phyloP scores from a whole-genome alignment of 148 eudicot species.

The Limonium bicolor region DNA sequence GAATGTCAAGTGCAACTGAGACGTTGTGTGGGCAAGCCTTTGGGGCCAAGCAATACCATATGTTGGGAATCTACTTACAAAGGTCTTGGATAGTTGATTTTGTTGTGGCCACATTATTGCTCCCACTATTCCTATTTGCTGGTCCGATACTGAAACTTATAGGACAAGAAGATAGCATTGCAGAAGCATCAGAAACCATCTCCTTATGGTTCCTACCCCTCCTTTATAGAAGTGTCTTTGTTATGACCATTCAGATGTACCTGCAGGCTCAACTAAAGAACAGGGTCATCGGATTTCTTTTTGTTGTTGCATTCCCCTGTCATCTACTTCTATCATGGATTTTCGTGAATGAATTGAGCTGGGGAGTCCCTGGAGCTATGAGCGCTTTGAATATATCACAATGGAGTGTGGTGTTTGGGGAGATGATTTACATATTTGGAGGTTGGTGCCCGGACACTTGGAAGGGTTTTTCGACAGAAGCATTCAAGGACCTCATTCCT shows the following conservation, averaged over 20 bases:
- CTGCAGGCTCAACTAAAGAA: conserved; percentile 65
- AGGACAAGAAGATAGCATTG: conserved; percentile 27
- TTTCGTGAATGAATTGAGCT: background rate
- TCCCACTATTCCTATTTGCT: conserved; percentile 38
- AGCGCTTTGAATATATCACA: background rate
- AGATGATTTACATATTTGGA: background rate
- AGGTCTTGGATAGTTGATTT: conserved; percentile 49
- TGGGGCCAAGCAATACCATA: conserved; percentile 52
- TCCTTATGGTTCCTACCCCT: conserved; percentile 53
- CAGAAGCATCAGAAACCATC: conserved; percentile 21
- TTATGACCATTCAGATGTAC: conserved; percentile 46
- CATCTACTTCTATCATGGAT: conserved; percentile 43
- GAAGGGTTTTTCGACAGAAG: background rate
- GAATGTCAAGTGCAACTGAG: too few relatives aligned
- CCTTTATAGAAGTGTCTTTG: conserved; percentile 21
- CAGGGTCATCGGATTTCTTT: conserved; percentile 29
- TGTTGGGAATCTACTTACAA: conserved; percentile 65
- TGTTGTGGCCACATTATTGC: conserved; percentile 22
- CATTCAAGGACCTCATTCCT: background rate
- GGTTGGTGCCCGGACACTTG: conserved; percentile 2
- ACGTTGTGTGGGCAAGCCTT: conserved; percentile 70
- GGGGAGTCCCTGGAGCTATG: background rate
- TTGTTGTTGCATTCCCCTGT: conserved; percentile 11
- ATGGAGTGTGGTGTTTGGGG: background rate
- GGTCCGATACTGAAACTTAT: conserved; percentile 30